Base-by-base conservation (phyloP, 306 rosid species). In the Hippophae gyantsensis region DNA sequence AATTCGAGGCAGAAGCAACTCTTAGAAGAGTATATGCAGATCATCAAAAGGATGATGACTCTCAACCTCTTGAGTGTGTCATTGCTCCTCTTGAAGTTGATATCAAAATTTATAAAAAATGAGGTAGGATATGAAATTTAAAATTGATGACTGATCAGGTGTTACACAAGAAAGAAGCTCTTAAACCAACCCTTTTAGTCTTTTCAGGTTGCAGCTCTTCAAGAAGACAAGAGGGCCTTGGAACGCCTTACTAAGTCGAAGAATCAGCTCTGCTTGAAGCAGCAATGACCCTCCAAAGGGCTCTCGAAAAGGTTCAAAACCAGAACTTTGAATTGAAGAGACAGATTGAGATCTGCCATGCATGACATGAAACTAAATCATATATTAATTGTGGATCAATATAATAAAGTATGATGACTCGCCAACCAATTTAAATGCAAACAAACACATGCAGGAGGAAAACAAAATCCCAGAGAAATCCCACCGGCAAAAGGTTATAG, bases 281-380 rank as follows among this genome's bases (percentile, higher is more conserved):
- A 12, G 95, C 88, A 65, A 86, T 78, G 74, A 92, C 88, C 67
- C 48, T 92, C 62, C 60, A 76, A 65, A 82, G 93, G 66, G 99
- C 99, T 46, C 56, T 92, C 53, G 99, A 87, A 78, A 95, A 92
- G 80, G 95, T 92, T 78, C 96, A 92, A 58, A 92, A 92, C 66
- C 95, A 83, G 38, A 88, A 92, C 84, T 80, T 72, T 42, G 99
- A 92, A 79, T 54, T 88, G 73, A 87, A 64, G 85, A 85, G 99
- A 88, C 99, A 92, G 85, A 92, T 92, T 62, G 96, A 92, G 74
- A 92, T 92, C 26, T 92, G 86, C 82, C 96, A 85, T 89, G 98
- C 77, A 79, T 70, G 74, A 56, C 32, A 48, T 63, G 61, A 38
- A 54, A 56, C 48, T 57, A 60, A 49, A 48, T 70, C 25, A 54